These are phyloP conservation scores for Boletus smithii DNA, from an alignment of 1,284 basidiomycete genomes.

Conservation along the genomic window DNA sequence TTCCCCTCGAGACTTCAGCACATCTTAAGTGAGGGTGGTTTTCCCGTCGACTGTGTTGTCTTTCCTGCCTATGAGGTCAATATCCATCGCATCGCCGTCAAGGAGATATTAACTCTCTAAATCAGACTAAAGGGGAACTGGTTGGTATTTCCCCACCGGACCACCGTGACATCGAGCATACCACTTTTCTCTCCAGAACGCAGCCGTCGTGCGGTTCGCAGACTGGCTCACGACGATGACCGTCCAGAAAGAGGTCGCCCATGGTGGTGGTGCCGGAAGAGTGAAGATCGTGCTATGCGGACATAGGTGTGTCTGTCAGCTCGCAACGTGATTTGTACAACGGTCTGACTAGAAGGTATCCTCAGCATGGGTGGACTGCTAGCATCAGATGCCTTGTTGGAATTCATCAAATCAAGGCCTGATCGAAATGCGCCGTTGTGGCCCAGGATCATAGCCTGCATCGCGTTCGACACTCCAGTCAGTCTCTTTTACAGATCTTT, in stretches of 20 bases:
- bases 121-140: conserved; percentile 80
- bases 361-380: conserved; percentile 86
- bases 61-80: conserved; percentile 89
- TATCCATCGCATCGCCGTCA: conserved; percentile 7
- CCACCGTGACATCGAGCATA: conserved; percentile 4
- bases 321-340: neutral
- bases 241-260: conserved; percentile 73
- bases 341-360: conserved; percentile 1
- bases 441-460: conserved; percentile 78
- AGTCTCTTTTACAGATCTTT: conserved; percentile 26
- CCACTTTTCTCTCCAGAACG: conserved; percentile 46
- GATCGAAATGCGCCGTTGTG: conserved; percentile 68
- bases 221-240: conserved; percentile 86
- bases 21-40: conserved; percentile 57
- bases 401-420: conserved; percentile 63
- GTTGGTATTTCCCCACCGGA: conserved; percentile 44
- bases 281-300: conserved; percentile 86
- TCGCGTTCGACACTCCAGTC: conserved; percentile 92
- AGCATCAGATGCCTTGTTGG: conserved; percentile 79
- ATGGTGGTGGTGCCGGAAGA: conserved; percentile 70
- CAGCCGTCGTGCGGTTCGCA: conserved; percentile 78
- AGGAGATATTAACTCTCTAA: conserved; percentile 14
- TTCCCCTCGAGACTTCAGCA: conserved; percentile 79
- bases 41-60: conserved; percentile 68
- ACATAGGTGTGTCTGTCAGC: conserved; percentile 62